phyloP scores from a whole-genome alignment of 2,329 filamentous ascomycete species.

The Calonectria pseudoreteaudii region DNA sequence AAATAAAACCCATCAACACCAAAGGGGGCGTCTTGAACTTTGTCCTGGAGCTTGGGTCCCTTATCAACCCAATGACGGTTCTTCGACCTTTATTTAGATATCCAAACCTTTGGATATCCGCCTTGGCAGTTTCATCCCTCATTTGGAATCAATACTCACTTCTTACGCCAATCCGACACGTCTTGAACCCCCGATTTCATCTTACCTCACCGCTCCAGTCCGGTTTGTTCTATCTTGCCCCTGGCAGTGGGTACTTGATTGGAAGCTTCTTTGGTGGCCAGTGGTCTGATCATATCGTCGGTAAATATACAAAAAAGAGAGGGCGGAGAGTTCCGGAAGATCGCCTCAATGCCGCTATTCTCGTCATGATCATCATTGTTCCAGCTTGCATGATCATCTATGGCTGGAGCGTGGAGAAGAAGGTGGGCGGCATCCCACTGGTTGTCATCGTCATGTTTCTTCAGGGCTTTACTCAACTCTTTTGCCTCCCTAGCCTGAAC shows the following conservation, averaged over 20 bases:
- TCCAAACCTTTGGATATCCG: slow-evolving; percentile 71
- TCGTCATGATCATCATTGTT: slow-evolving; percentile 64
- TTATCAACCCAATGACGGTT: slow-evolving; percentile 17
- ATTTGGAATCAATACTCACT: slow-evolving; percentile 81
- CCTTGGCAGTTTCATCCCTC: slow-evolving; percentile 68
- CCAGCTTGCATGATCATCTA: slow-evolving; percentile 72
- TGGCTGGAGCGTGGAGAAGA: slow-evolving; percentile 58
- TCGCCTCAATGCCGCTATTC: slow-evolving; percentile 67
- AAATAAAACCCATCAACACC: slow-evolving; percentile 18
- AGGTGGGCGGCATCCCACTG: slow-evolving; percentile 60
- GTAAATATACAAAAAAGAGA: slow-evolving; percentile 66
- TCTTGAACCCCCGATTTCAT: slow-evolving; percentile 77
- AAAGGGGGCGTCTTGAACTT: not conserved
- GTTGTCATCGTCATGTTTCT: slow-evolving; percentile 78
- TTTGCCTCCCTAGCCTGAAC: slow-evolving; percentile 78
- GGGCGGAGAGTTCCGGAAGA: slow-evolving; percentile 73
- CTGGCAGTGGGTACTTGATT: slow-evolving; percentile 73
- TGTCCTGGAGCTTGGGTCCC: not conserved
- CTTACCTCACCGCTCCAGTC: slow-evolving; percentile 72
- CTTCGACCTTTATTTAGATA: slow-evolving; percentile 52
- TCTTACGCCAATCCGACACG: slow-evolving; percentile 76
- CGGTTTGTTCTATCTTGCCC: slow-evolving; percentile 78
- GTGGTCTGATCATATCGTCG: slow-evolving; percentile 75
- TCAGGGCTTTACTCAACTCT: slow-evolving; percentile 77
- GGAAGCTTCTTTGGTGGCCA: slow-evolving; percentile 76